These are phyloP conservation scores for Sugiyamaella americana DNA, from an alignment of 805 yeast species.

Conservation along the genomic window DNA sequence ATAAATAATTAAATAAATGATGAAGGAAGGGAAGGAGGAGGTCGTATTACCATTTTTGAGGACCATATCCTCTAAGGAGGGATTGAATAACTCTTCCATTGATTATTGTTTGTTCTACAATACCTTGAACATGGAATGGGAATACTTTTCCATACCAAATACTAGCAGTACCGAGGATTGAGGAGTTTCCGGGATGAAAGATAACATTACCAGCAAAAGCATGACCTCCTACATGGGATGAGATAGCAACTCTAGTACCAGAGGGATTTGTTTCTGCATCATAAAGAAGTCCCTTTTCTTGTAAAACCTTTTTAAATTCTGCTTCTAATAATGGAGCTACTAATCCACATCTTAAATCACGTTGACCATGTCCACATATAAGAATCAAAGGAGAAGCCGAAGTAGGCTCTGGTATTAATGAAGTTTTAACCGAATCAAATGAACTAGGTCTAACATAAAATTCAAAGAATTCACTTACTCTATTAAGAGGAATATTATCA, in stretches of 20 bases:
- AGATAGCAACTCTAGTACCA: conserved; percentile 43
- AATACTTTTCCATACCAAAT: conserved; percentile 76
- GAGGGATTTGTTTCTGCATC: conserved; percentile 21
- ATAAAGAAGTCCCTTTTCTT: conserved; percentile 31
- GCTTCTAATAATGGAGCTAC: conserved; percentile 51
- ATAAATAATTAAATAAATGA: too few relatives aligned
- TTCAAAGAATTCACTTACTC: conserved; percentile 35
- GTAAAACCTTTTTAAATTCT: conserved; percentile 45
- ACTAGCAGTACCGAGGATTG: conserved; percentile 32
- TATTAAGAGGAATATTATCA: conserved; percentile 16
- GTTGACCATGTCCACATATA: conserved; percentile 58
- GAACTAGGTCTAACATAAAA: background rate
- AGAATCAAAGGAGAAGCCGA: conserved; percentile 34
- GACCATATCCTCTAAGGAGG: conserved; percentile 25
- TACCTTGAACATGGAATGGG: conserved; percentile 61
- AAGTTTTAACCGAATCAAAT: background rate
- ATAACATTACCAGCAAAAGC: conserved; percentile 79
- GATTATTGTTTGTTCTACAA: conserved; percentile 49
- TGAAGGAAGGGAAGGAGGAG: too few relatives aligned
- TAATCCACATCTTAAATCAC: conserved; percentile 64
- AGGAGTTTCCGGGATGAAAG: conserved; percentile 33
- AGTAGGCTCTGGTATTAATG: background rate
- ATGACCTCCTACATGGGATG: conserved; percentile 84
- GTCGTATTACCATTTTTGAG: background rate
- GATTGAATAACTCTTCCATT: conserved; percentile 47